These are phyloP conservation scores for Rhipidocladum racemiflorum DNA, from an alignment of 176 grass and related monocot species.

Conservation along the genomic window DNA sequence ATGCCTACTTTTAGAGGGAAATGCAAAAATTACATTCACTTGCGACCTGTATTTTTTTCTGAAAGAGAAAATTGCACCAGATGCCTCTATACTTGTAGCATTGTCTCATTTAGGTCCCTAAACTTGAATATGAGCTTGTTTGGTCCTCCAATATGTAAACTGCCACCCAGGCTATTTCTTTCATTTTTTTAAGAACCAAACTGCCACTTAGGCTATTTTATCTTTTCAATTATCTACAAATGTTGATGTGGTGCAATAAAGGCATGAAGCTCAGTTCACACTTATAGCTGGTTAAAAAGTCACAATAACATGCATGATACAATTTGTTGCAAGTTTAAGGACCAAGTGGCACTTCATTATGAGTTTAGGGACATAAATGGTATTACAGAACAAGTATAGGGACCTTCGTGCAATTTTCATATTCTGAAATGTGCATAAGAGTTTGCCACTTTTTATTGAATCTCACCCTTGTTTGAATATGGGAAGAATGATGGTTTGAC, in stretches of 20 bases:
- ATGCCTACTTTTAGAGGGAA: slow-evolving; percentile 30
- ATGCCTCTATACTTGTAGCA: not conserved
- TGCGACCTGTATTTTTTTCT: slow-evolving; percentile 21
- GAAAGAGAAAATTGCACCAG: slow-evolving; percentile 23
- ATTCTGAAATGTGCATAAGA: not conserved
- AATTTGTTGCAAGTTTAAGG: slow-evolving; percentile 7
- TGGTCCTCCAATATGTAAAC: not conserved
- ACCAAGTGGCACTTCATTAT: slow-evolving; percentile 3
- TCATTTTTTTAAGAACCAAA: not conserved
- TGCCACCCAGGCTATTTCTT: not conserved
- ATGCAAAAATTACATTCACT: not conserved
- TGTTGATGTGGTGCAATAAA: not conserved
- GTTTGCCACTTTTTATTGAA: slow-evolving; percentile 5
- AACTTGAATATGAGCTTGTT: not conserved
- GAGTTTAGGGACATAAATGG: not conserved
- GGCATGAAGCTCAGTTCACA: not conserved
- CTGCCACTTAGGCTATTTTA: not conserved
- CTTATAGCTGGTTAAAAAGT: slow-evolving; percentile 8
- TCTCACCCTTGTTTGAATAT: slow-evolving; percentile 9
- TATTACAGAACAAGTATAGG: slow-evolving; percentile 11
- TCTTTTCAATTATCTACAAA: not conserved
- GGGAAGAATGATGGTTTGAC: not conserved
- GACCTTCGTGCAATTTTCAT: not conserved
- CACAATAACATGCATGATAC: not conserved
- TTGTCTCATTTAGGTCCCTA: not conserved